Conservation (phyloP, 495 filamentous ascomycete species). For the Daldinia concentrica region DNA sequence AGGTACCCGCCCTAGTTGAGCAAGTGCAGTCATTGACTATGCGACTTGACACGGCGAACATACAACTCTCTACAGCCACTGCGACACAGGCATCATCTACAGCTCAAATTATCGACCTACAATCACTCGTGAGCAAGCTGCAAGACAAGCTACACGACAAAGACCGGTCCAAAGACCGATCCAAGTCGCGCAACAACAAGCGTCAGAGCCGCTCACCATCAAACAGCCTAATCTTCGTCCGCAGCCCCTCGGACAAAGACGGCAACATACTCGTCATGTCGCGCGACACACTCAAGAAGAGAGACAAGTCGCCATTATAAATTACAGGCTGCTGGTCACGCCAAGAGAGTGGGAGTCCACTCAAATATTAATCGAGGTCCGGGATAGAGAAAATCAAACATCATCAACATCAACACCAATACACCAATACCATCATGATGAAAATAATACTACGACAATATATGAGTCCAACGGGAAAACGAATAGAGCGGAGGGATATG, state of each 20-base stretch:
- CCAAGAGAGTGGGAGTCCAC: background rate
- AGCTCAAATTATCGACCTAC: constrained; percentile 9
- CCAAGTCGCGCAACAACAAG: constrained; percentile 45
- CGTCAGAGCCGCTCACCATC: constrained; percentile 40
- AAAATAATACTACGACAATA: background rate
- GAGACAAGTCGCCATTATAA: constrained; percentile 24
- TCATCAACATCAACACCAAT: background rate
- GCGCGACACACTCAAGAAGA: constrained; percentile 36
- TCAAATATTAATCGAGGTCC: constrained; percentile 6
- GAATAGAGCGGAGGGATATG: constrained; percentile 9
- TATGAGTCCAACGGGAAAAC: background rate
- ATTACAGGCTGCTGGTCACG: constrained; percentile 1
- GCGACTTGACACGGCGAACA: constrained; percentile 17
- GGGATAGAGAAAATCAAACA: constrained; percentile 10
- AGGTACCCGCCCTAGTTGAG: constrained; percentile 34
- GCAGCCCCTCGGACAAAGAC: constrained; percentile 35
- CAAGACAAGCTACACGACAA: constrained; percentile 1
- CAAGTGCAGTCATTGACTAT: constrained; percentile 35
- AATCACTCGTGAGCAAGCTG: constrained; percentile 15
- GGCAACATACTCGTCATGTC: constrained; percentile 39
- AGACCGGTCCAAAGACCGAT: background rate
- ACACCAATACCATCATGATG: background rate
- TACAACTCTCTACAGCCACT: constrained; percentile 15
- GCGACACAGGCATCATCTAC: background rate
- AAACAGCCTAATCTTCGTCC: constrained; percentile 41